Evolutionary conservation across 164 flowering plant species (phyloP).

Genomic region (Liriodendron chinense): DNA sequence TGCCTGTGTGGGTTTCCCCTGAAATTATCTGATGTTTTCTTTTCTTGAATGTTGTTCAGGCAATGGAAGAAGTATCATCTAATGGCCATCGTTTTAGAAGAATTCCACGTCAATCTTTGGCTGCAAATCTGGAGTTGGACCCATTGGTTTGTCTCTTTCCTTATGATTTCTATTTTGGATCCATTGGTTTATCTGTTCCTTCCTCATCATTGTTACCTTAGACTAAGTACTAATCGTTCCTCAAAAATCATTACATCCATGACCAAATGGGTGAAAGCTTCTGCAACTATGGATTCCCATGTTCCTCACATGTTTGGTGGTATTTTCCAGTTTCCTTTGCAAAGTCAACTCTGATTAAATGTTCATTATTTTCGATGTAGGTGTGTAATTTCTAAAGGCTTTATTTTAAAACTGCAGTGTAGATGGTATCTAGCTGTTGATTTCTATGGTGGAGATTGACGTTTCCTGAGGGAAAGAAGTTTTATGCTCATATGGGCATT

Average conservation of each 20-base stretch:
- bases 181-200: constrained; percentile 51
- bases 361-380: neutral
- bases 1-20: neutral
- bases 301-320: neutral
- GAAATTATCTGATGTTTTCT: neutral
- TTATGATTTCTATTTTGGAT: constrained; percentile 28
- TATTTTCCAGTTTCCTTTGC: neutral
- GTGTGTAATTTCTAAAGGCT: neutral
- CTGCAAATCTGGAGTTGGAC: constrained; percentile 58
- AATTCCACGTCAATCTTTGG: constrained; percentile 48
- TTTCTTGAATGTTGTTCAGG: constrained; percentile 17
- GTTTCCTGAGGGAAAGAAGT: neutral
- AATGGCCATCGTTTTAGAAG: constrained; percentile 67
- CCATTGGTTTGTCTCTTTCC: constrained; percentile 50
- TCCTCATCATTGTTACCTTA: neutral
- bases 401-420: too few species aligned
- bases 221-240: neutral
- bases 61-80: constrained; percentile 47
- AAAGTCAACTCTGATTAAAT: neutral
- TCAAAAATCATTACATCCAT: neutral
- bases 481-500: neutral
- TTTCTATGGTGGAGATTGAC: too few species aligned
- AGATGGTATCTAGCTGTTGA: too few species aligned
- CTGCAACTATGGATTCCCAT: neutral
- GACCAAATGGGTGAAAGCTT: neutral